Conservation (phyloP, 1,284 basidiomycete species). For the Austroboletus novae-zelandiae region DNA sequence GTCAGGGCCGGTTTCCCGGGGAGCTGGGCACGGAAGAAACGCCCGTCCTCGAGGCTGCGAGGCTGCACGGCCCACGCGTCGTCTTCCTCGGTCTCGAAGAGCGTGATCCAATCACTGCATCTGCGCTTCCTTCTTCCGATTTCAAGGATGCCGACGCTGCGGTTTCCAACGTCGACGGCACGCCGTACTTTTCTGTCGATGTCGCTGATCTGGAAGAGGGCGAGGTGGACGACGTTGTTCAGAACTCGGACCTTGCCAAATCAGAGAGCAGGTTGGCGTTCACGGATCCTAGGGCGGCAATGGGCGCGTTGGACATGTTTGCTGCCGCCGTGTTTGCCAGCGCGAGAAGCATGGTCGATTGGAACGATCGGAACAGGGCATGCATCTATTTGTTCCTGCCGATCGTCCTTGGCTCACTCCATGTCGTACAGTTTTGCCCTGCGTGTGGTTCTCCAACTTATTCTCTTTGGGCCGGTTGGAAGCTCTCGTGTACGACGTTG, state of each 20-base stretch:
- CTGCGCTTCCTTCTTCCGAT: slow-evolving; percentile 60
- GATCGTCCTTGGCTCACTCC: slow-evolving; percentile 5
- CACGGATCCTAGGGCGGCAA: slow-evolving; percentile 65
- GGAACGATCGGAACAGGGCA: slow-evolving; percentile 85
- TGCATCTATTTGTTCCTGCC: not conserved
- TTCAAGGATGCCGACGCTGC: slow-evolving; percentile 48
- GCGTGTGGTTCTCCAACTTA: slow-evolving; percentile 82
- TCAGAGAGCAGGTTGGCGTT: slow-evolving; percentile 51
- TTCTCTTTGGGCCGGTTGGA: slow-evolving; percentile 96
- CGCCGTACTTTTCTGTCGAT: slow-evolving; percentile 80
- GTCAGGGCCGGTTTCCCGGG: slow-evolving; percentile 58
- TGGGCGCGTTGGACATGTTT: slow-evolving; percentile 51
- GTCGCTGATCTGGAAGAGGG: slow-evolving; percentile 51
- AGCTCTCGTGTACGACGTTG: slow-evolving; percentile 76
- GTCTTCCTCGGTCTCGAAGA: slow-evolving; percentile 84
- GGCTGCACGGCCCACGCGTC: slow-evolving; percentile 54
- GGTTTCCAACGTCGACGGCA: slow-evolving; percentile 64
- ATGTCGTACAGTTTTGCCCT: slow-evolving; percentile 70
- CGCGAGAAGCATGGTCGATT: slow-evolving; percentile 81
- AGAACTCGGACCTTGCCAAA: slow-evolving; percentile 36
- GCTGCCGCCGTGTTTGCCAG: slow-evolving; percentile 75
- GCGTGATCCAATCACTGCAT: slow-evolving; percentile 39
- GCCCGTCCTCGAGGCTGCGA: slow-evolving; percentile 57
- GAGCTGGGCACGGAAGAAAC: slow-evolving; percentile 38
- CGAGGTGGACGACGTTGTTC: slow-evolving; percentile 45